A percentile compares a stretch with the other conserved stretches of the same genome.
phyloP scores from a whole-genome alignment of 2,329 filamentous ascomycete species.

The Tolypocladium sp. region DNA sequence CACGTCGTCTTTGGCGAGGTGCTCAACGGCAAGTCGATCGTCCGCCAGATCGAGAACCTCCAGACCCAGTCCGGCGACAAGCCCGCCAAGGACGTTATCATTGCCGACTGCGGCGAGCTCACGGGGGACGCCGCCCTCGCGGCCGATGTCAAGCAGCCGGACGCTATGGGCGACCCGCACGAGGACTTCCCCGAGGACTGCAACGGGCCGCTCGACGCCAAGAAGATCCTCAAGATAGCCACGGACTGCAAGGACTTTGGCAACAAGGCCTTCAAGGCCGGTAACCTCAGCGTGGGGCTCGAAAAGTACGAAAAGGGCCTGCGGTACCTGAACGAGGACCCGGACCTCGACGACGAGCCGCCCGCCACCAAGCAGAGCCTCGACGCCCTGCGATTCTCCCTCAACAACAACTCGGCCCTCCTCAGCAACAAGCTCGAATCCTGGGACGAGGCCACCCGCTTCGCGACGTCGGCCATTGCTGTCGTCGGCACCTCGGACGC shows the following conservation, averaged over 20 bases:
- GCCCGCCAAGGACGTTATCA: slow-evolving; percentile 62
- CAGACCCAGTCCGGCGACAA: slow-evolving; percentile 68
- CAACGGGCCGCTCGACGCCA: slow-evolving; percentile 50
- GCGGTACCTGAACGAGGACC: slow-evolving; percentile 81
- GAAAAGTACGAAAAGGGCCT: slow-evolving; percentile 93
- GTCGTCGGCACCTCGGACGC: slow-evolving; percentile 56
- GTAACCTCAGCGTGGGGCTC: slow-evolving; percentile 60
- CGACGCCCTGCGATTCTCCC: slow-evolving; percentile 66
- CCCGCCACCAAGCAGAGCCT: slow-evolving; percentile 58
- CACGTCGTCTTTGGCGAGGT: slow-evolving; percentile 97
- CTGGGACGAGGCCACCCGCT: slow-evolving; percentile 61
- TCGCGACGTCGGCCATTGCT: slow-evolving; percentile 65
- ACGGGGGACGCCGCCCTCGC: slow-evolving; percentile 58
- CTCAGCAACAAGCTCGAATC: slow-evolving; percentile 71
- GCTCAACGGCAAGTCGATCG: slow-evolving; percentile 80
- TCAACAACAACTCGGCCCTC: slow-evolving; percentile 84
- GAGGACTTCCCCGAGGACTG: slow-evolving; percentile 95
- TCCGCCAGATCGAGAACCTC: slow-evolving; percentile 84
- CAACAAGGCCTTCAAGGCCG: slow-evolving; percentile 83
- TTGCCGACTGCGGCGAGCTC: slow-evolving; percentile 81
- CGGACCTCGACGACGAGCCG: slow-evolving; percentile 63
- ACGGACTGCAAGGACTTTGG: slow-evolving; percentile 83
- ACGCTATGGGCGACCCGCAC: slow-evolving; percentile 80
- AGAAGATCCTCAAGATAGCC: slow-evolving; percentile 68
- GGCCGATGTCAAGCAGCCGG: slow-evolving; percentile 59